Conservation (phyloP, 148 eudicot genomes). For the Dysphania ambrosioides region DNA sequence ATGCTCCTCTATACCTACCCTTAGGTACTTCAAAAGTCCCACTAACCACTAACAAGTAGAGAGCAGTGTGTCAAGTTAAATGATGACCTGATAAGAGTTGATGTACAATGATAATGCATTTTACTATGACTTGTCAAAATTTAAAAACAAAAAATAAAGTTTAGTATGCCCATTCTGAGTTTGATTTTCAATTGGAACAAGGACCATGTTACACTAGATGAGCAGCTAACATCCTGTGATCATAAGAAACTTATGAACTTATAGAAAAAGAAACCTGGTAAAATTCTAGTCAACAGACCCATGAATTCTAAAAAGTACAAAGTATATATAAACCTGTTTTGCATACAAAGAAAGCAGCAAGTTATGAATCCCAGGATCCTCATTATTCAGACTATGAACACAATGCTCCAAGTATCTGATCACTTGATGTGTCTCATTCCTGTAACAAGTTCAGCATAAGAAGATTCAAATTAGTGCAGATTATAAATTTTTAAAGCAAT, state of each 20-base stretch:
- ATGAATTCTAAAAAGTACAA: neutral
- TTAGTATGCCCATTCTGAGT: neutral
- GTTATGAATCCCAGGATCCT: conserved; percentile 98
- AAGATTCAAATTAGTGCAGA: conserved; percentile 10
- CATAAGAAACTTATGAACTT: neutral
- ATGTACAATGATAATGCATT: neutral
- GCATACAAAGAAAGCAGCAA: conserved; percentile 90
- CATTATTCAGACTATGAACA: conserved; percentile 84
- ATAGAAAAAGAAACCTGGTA: neutral
- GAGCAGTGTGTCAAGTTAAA: neutral
- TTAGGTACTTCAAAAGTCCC: neutral
- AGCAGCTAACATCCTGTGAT: neutral
- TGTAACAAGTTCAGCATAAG: conserved; percentile 31
- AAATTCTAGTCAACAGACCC: neutral
- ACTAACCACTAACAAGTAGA: conserved; percentile 6
- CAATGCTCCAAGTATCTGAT: conserved; percentile 91
- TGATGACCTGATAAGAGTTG: neutral
- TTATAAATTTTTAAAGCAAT: neutral
- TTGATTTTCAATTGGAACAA: neutral
- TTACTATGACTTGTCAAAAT: neutral
- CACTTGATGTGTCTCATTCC: conserved; percentile 99
- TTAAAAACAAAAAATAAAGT: too few species aligned
- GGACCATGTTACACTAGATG: neutral
- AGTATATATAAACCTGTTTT: conserved; percentile 68
- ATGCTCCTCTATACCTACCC: conserved; percentile 2